Percentiles rank a stretch among this genome's conserved stretches.
These are phyloP conservation scores for Krasilnikovozyma curviuscula DNA, from an alignment of 768 basidiomycete species.

Conservation along the genomic window DNA sequence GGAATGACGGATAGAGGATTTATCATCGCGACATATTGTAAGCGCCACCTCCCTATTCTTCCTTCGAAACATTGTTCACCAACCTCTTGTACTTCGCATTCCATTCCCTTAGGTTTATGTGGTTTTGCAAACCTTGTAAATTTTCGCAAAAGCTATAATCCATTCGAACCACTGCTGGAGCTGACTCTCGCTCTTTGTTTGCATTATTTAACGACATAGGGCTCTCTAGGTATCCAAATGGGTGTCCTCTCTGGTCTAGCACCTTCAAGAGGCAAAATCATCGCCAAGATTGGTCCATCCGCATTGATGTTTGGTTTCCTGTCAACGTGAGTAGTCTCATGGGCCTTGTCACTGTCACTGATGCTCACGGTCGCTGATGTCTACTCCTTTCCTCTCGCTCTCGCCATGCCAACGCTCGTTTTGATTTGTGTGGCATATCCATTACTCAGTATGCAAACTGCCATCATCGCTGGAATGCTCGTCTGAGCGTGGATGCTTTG, in stretches of 20 bases:
- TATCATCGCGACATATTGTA: not conserved
- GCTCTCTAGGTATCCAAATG: slow-evolving; percentile 69
- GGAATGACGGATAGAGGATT: not conserved
- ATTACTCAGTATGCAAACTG: slow-evolving; percentile 36
- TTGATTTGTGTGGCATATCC: too few relatives aligned
- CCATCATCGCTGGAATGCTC: slow-evolving; percentile 36
- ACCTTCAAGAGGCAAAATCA: slow-evolving; percentile 47
- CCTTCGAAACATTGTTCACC: not conserved
- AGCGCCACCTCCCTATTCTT: not conserved
- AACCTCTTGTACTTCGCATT: not conserved
- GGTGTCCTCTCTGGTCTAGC: slow-evolving; percentile 54
- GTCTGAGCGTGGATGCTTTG: too few relatives aligned
- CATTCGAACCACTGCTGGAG: too few relatives aligned
- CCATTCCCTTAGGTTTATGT: not conserved
- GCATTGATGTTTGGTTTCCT: slow-evolving; percentile 55
- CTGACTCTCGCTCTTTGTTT: not conserved
- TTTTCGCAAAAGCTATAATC: too few relatives aligned
- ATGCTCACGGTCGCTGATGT: not conserved
- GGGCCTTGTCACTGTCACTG: not conserved
- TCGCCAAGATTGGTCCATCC: slow-evolving; percentile 47
- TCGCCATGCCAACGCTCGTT: slow-evolving; percentile 1
- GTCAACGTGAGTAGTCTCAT: slow-evolving; percentile 22
- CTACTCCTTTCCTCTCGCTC: not conserved
- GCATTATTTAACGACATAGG: slow-evolving; percentile 20
- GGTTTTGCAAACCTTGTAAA: slow-evolving; percentile 4